Evolutionary conservation across 2,329 filamentous ascomycete genomes (phyloP), one percentile per base, ranked within the genome.

Genomic region (Arachnopeziza araneosa): DNA sequence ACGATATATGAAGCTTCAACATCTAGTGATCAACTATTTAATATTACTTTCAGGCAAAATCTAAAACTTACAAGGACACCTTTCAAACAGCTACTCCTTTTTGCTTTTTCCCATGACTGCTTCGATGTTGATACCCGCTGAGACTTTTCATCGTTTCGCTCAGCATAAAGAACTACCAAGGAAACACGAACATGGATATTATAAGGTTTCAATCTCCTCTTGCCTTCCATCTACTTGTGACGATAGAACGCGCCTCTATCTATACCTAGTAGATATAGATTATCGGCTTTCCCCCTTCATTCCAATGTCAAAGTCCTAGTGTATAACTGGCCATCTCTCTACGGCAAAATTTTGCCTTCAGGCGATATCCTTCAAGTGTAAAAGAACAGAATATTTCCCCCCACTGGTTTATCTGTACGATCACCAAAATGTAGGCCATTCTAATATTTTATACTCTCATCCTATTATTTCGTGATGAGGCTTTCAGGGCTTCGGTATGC

Each of bases 391-490:
- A 5, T 52, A 52, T 3, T 22, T 52, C n/a, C 50, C 24, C n/a
- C 19, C 50, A 22, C 14, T 21, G 9, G 10, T 23, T 23, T 52
- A 24, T n/a, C 14, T 52, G 10, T 22, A 44, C 36, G 17, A 44
- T 21, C 14, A 12, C 50, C 19, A 12, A 12, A 22, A 52, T 52
- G 50, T 3, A 22, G 21, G 9, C 14, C 19, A 3, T 52, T n/a
- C 21, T 12, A 52, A 12, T 52, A 12, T 23, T 52, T n/a, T 23
- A 3, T 24, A 22, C 10, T 23, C 21, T 52, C 26, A 4, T 52
- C 3, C 50, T 52, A 23, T 22, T 52, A 9, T 52, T 52, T 23
- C n/a, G 21, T 52, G 8, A 61, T 61, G 59, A 61, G 23, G 49
- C 23, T 61, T 22, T 52, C 44, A n/a, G 6, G 55, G n/a, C 5